Percentiles rank a stretch among this genome's conserved stretches.
These are phyloP conservation scores for Modicella reniformis DNA, from an alignment of 371 early-diverging fungal genomes.

Conservation along the genomic window DNA sequence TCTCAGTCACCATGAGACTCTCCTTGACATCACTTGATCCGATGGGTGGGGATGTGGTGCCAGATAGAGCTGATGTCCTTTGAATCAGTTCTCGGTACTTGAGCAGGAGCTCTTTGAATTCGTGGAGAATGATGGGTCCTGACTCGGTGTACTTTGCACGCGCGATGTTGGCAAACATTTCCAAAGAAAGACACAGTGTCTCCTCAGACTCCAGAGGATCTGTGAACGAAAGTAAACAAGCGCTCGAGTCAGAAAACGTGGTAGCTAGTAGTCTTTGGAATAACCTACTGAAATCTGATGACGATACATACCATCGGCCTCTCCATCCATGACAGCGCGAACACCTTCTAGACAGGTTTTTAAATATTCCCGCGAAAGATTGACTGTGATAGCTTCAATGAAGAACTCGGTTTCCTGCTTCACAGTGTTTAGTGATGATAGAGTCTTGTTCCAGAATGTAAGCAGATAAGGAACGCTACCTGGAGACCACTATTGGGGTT, in stretches of 20 bases:
- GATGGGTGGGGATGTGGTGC: slow-evolving; percentile 58
- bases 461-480: slow-evolving; percentile 83
- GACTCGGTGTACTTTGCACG: slow-evolving; percentile 79
- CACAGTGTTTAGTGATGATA: slow-evolving; percentile 70
- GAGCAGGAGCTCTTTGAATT: slow-evolving; percentile 73
- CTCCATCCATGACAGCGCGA: slow-evolving; percentile 67
- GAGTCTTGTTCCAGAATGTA: slow-evolving; percentile 86
- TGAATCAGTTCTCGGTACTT: slow-evolving; percentile 69
- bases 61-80: slow-evolving; percentile 42
- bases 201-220: slow-evolving; percentile 84
- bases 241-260: background rate
- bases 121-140: slow-evolving; percentile 61
- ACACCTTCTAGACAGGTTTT: slow-evolving; percentile 68
- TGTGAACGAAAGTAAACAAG: slow-evolving; percentile 15
- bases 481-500: slow-evolving; percentile 71
- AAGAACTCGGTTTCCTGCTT: slow-evolving; percentile 56
- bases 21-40: slow-evolving; percentile 68
- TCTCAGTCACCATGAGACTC: slow-evolving; percentile 34
- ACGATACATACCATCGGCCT: slow-evolving; percentile 63
- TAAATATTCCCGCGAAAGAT: slow-evolving; percentile 65
- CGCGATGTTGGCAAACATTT: slow-evolving; percentile 78
- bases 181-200: slow-evolving; percentile 72
- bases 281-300: background rate
- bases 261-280: no score
- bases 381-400: slow-evolving; percentile 35